Conservation (phyloP, 352 stramenopile genomes). For the Globisporangium solare region DNA sequence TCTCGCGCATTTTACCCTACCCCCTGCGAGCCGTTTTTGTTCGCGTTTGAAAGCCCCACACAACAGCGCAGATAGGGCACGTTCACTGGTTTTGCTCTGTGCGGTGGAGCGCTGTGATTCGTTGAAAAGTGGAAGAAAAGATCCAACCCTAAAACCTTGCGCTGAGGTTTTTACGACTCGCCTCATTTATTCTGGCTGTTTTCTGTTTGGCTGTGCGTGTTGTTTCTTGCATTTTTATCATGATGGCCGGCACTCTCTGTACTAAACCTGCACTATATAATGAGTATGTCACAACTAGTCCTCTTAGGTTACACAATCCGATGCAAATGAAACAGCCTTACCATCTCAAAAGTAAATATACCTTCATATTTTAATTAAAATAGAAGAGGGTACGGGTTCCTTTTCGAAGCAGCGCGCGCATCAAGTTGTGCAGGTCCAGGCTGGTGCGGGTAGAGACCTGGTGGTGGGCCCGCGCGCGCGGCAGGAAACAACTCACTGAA, state of each 20-base stretch:
- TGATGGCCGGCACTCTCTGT: neutral
- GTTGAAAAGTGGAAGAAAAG: conserved; percentile 1
- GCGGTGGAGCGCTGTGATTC: conserved; percentile 30
- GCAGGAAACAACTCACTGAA: conserved; percentile 11
- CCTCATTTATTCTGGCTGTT: conserved; percentile 7
- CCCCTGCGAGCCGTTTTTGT: neutral
- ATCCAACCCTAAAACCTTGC: neutral
- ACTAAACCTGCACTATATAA: too few species aligned
- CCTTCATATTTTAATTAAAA: neutral
- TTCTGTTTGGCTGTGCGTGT: conserved; percentile 2
- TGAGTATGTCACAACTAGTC: neutral
- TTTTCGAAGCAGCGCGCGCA: conserved; percentile 5
- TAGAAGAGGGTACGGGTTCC: conserved; percentile 4
- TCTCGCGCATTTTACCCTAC: neutral
- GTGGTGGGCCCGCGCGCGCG: conserved; percentile 7
- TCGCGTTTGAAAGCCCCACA: neutral
- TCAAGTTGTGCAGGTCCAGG: neutral
- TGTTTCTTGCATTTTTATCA: conserved; percentile 8
- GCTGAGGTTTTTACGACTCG: neutral
- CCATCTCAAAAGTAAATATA: neutral
- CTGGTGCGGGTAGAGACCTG: conserved; percentile 9
- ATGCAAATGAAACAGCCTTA: too few species aligned
- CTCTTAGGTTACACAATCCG: too few species aligned
- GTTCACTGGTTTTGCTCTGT: conserved; percentile 3
- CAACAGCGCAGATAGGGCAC: too few species aligned